Percentiles rank a stretch among this genome's conserved stretches.
Evolutionary conservation across 176 grass and related monocot genomes (phyloP).

Genomic region (Juncus inflexus): DNA sequence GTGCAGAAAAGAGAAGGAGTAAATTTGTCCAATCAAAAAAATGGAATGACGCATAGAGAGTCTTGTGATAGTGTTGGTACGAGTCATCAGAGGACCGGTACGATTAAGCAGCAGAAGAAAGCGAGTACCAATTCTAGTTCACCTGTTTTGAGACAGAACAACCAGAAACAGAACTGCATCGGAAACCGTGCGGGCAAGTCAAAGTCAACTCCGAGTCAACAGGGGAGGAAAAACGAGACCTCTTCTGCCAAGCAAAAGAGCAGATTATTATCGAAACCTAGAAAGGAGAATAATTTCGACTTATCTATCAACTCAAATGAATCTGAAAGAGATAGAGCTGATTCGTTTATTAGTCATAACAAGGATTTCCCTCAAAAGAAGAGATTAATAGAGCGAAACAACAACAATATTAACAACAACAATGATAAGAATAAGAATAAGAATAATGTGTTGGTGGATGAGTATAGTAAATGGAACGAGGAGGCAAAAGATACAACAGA

Average conservation of each 20-base stretch:
- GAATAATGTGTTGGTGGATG: conserved; percentile 66
- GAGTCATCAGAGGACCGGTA: conserved; percentile 33
- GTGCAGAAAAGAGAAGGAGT: conserved; percentile 75
- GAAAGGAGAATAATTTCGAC: conserved; percentile 42
- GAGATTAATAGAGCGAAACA: conserved; percentile 56
- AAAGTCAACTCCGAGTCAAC: conserved; percentile 46
- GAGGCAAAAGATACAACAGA: conserved; percentile 52
- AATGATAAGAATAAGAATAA: conserved; percentile 38
- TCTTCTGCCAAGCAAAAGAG: conserved; percentile 57
- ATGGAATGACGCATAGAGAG: conserved; percentile 36
- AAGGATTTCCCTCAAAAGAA: conserved; percentile 89
- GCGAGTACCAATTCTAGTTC: conserved; percentile 25
- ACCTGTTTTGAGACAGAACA: conserved; percentile 63
- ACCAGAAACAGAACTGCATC: conserved; percentile 80
- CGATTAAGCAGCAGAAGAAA: conserved; percentile 61
- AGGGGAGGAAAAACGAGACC: conserved; percentile 45
- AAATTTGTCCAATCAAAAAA: conserved; percentile 39
- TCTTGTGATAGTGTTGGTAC: conserved; percentile 1
- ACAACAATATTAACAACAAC: conserved; percentile 41
- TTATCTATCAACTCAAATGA: conserved; percentile 15
- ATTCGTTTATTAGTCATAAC: conserved; percentile 40
- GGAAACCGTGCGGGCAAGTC: conserved; percentile 31
- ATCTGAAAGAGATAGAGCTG: conserved; percentile 49
- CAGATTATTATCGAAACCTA: conserved; percentile 54
- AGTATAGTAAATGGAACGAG: conserved; percentile 48